Conservation (phyloP, 345 rosid species). For the Melaleuca quinquenervia region DNA sequence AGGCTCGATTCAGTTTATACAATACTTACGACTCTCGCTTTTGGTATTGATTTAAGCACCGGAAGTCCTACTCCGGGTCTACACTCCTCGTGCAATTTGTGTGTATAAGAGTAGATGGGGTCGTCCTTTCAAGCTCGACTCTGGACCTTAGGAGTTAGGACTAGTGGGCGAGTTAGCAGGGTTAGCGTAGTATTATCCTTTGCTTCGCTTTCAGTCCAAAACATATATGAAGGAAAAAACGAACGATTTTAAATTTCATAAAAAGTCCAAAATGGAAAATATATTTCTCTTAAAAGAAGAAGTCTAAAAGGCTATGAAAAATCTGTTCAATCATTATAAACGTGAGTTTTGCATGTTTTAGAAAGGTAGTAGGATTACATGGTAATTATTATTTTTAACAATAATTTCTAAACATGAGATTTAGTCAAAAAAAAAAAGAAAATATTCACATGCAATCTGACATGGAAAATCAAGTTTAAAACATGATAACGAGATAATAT, state of each 20-base stretch:
- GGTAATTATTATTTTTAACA: neutral
- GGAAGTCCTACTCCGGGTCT: neutral
- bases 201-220: neutral
- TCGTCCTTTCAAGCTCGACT: neutral
- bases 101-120: neutral
- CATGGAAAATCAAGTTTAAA: neutral
- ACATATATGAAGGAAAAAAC: neutral
- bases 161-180: neutral
- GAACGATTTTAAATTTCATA: neutral
- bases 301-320: neutral
- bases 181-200: neutral
- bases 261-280: neutral
- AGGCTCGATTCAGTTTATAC: neutral
- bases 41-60: neutral
- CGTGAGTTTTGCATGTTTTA: neutral
- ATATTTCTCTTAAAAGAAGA: neutral
- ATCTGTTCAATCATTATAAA: neutral
- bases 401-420: neutral
- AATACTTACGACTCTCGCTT: neutral
- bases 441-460: neutral
- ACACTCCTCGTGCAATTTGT: neutral
- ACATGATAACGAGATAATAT: neutral
- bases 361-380: neutral
- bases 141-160: neutral
- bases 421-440: neutral